phyloP scores from a whole-genome alignment of 2,329 filamentous ascomycete species.

The Fusarium sororula region DNA sequence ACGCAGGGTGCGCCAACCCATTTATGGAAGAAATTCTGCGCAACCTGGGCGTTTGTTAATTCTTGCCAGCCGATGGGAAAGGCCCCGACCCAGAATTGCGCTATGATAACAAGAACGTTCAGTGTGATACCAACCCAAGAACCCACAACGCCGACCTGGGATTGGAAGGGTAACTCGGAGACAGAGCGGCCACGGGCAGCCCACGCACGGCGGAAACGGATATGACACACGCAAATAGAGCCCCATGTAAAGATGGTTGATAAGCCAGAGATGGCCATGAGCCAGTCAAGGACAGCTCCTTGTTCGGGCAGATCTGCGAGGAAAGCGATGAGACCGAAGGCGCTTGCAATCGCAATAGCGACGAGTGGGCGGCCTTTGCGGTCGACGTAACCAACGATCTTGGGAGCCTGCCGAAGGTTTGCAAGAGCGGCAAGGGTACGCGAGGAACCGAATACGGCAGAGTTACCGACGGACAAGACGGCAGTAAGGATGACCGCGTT shows the following conservation, averaged over 20 bases:
- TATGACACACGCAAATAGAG: conserved; percentile 89
- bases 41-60: conserved; percentile 56
- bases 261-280: conserved; percentile 77
- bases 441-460: conserved; percentile 89
- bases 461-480: conserved; percentile 91
- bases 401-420: conserved; percentile 85
- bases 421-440: conserved; percentile 89
- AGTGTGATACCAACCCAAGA: conserved; percentile 83
- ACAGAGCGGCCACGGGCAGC: conserved; percentile 72
- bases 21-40: conserved; percentile 76
- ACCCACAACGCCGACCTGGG: conserved; percentile 80
- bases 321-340: conserved; percentile 79
- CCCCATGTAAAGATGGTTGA: conserved; percentile 82
- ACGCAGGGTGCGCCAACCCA: conserved; percentile 78
- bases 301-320: conserved; percentile 72
- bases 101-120: conserved; percentile 78
- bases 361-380: conserved; percentile 81
- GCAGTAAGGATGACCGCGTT: conserved; percentile 94
- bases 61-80: conserved; percentile 72
- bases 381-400: conserved; percentile 82
- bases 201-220: conserved; percentile 91
- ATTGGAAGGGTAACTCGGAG: conserved; percentile 81
- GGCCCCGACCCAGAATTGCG: conserved; percentile 89
- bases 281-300: conserved; percentile 77
- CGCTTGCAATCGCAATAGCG: conserved; percentile 73